These are phyloP conservation scores for Moesziomyces globuligerus DNA, from an alignment of 1,284 basidiomycete species.

Conservation along the genomic window DNA sequence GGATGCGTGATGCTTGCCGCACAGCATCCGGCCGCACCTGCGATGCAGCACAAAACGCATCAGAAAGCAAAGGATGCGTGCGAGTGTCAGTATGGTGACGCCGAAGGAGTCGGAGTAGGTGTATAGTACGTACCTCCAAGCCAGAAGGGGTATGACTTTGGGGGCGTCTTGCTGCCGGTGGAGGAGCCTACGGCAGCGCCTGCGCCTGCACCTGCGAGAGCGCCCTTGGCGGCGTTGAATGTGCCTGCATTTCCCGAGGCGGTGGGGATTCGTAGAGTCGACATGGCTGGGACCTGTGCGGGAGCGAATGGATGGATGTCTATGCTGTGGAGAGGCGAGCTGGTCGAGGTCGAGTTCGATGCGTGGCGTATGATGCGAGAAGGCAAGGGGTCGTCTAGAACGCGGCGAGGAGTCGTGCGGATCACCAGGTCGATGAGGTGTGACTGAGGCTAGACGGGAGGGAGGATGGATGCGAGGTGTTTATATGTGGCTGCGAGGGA, in stretches of 20 bases:
- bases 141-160: constrained; percentile 61
- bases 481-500: background rate
- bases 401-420: too few species aligned
- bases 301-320: background rate
- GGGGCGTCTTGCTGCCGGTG: constrained; percentile 22
- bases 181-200: constrained; percentile 28
- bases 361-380: background rate
- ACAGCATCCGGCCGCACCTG: constrained; percentile 48
- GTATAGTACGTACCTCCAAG: constrained; percentile 54
- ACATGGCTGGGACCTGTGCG: too few species aligned
- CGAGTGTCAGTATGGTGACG: background rate
- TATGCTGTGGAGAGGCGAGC: background rate
- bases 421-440: background rate
- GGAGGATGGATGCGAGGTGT: background rate
- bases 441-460: background rate
- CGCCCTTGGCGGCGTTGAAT: constrained; percentile 45
- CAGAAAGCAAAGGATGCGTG: background rate
- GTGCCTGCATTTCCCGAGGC: constrained; percentile 29
- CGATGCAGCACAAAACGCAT: background rate
- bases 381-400: too few species aligned
- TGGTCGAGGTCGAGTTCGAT: background rate
- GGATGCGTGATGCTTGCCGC: constrained; percentile 65
- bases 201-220: constrained; percentile 37
- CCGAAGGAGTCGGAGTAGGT: background rate
- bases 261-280: constrained; percentile 33